These are phyloP conservation scores for Penicillium paneum DNA, from an alignment of 2,329 filamentous ascomycete genomes.

Conservation along the genomic window DNA sequence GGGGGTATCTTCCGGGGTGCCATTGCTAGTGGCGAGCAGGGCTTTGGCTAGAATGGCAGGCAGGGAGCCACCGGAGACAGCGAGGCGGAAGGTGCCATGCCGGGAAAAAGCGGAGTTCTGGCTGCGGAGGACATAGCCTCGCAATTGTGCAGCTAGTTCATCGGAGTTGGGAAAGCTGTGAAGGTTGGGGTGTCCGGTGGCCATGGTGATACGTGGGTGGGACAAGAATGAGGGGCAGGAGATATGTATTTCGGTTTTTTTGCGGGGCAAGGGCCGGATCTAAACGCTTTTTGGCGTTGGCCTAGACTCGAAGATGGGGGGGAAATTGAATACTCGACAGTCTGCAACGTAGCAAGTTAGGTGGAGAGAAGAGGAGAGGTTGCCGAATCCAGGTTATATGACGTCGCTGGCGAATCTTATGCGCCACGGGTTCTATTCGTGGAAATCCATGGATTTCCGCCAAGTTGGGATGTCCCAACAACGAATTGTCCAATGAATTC, in stretches of 20 bases:
- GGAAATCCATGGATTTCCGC: not conserved
- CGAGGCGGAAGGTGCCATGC: slow-evolving; percentile 84
- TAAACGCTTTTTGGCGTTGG: not conserved
- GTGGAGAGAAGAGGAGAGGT: not conserved
- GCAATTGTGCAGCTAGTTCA: slow-evolving; percentile 71
- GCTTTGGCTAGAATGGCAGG: slow-evolving; percentile 84
- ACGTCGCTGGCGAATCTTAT: slow-evolving; percentile 3
- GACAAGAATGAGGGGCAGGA: slow-evolving; percentile 6
- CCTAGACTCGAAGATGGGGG: not conserved
- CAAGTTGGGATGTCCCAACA: not conserved
- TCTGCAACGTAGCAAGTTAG: not conserved
- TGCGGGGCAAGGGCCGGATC: not conserved
- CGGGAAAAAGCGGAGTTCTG: slow-evolving; percentile 77
- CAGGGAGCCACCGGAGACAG: slow-evolving; percentile 88
- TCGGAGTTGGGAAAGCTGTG: slow-evolving; percentile 72
- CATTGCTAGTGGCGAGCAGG: slow-evolving; percentile 60
- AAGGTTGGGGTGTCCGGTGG: slow-evolving; percentile 55
- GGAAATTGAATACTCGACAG: too few relatives aligned
- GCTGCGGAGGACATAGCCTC: slow-evolving; percentile 75
- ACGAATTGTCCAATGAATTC: not conserved
- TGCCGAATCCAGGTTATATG: not conserved
- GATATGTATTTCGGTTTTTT: not conserved
- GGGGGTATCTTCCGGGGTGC: slow-evolving; percentile 58
- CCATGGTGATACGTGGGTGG: slow-evolving; percentile 30
- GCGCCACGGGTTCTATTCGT: not conserved